Evolutionary conservation across 768 basidiomycete species (phyloP).

Genomic region (Pisolithus microcarpus): DNA sequence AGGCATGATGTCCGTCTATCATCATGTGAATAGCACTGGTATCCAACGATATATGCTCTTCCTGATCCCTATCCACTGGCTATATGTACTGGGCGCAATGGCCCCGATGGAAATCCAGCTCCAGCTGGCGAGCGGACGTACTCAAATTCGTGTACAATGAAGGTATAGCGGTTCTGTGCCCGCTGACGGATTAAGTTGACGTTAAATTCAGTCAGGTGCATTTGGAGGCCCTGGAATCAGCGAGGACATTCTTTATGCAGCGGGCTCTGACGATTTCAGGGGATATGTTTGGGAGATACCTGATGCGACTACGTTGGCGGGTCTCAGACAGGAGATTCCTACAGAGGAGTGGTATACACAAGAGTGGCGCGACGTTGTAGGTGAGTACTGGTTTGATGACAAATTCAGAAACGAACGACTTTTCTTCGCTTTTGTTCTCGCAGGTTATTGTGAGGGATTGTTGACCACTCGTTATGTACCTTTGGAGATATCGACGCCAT

Average conservation of each 20-base stretch:
- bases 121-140: constrained; percentile 47
- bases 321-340: constrained; percentile 40
- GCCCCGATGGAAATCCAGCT: constrained; percentile 48
- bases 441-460: constrained; percentile 42
- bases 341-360: constrained; percentile 38
- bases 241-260: constrained; percentile 53
- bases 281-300: constrained; percentile 78
- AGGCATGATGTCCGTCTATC: neutral
- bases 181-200: neutral
- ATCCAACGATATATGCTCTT: constrained; percentile 63
- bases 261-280: constrained; percentile 81
- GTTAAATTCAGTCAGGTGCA: constrained; percentile 52
- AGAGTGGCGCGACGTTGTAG: constrained; percentile 24
- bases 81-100: constrained; percentile 51
- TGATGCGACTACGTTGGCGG: constrained; percentile 33
- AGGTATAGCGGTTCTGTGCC: constrained; percentile 36
- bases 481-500: constrained; percentile 53
- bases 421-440: constrained; percentile 3
- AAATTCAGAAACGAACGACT: constrained; percentile 7
- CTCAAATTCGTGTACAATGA: constrained; percentile 71
- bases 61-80: constrained; percentile 67
- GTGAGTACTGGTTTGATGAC: constrained; percentile 28
- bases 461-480: constrained; percentile 48
- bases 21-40: constrained; percentile 43
- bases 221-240: constrained; percentile 58